phyloP scores from a whole-genome alignment of 805 yeast genomes.

The Maudiozyma turicensis region DNA sequence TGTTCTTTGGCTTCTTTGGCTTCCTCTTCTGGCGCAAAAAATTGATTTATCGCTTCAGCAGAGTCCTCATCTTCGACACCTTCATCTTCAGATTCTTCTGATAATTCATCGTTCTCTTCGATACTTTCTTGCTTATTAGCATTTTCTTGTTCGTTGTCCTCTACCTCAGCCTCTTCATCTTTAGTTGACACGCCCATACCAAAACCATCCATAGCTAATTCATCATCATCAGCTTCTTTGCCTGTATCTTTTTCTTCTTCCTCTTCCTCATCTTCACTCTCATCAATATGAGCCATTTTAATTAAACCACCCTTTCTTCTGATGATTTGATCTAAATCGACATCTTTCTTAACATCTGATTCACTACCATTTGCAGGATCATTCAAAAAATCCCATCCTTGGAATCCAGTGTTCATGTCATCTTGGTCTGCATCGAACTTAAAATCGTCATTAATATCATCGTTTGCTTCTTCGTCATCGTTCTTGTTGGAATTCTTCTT shows the following conservation, averaged over 20 bases:
- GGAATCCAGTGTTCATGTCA: slow-evolving; percentile 33
- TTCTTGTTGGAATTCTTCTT: slow-evolving; percentile 23
- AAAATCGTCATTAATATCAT: slow-evolving; percentile 66
- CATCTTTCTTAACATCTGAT: slow-evolving; percentile 39
- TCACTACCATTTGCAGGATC: slow-evolving; percentile 13
- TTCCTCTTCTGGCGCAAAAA: slow-evolving; percentile 53
- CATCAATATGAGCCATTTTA: slow-evolving; percentile 40
- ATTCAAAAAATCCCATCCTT: slow-evolving; percentile 80
- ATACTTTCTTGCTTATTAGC: slow-evolving; percentile 2
- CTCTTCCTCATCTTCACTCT: slow-evolving; percentile 34
- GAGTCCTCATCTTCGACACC: slow-evolving; percentile 33
- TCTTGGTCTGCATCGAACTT: slow-evolving; percentile 55
- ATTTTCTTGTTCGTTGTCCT: slow-evolving; percentile 21
- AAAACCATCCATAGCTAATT: slow-evolving; percentile 31
- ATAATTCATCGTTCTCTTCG: slow-evolving; percentile 12
- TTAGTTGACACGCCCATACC: slow-evolving; percentile 29
- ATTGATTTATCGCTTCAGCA: slow-evolving; percentile 73
- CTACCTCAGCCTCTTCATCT: slow-evolving; percentile 22
- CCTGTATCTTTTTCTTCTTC: slow-evolving; percentile 31
- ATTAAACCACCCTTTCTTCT: slow-evolving; percentile 75
- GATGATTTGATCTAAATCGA: slow-evolving; percentile 81
- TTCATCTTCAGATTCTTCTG: slow-evolving; percentile 20
- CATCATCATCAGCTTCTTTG: slow-evolving; percentile 22
- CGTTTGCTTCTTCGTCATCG: slow-evolving; percentile 32
- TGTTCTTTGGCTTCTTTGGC: slow-evolving; percentile 43